Evolutionary conservation across 2,329 filamentous ascomycete species (phyloP), one percentile per base, ranked within the genome.

Genomic region (Neopestalotiopsis sp.): DNA sequence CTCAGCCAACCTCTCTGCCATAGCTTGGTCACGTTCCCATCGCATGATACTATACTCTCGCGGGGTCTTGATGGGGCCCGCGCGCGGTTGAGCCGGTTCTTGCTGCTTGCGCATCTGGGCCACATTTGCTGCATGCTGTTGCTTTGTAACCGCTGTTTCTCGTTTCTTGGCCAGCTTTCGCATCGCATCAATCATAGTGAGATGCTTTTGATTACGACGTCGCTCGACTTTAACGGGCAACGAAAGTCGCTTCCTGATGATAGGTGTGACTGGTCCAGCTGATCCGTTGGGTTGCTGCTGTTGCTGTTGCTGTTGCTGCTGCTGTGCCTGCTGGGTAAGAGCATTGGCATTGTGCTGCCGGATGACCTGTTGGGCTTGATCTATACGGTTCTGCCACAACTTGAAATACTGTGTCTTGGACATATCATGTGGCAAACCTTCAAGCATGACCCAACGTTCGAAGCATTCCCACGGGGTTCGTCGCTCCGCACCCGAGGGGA

Each of bases 381-480:
- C 88, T 34, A 91, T 90, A 34, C 90, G 82, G 10, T 81, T 82
- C 72, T 88, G 89, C 76, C 91, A 91, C 1, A 88, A 82, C 76
- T 94, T 94, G 86, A 98, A 99, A 79, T 98, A 99, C 59, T 95
- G 92, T 0, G 94, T 97, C 82, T 97, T 97, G 20, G 92, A 91
- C 92, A 98, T 97, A 73, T 99, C 96, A 12, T 92, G 89, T 4
- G 96, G 95, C 49, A 98, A 85, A 1, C 95, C 94, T 81, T 98
- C 96, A 13, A 98, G 84, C 73, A 93, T 91, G 67, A 98, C 92
- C 95, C 95, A 99, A 58, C 96, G 89, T 81, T 99, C 96, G 75
- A 99, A 99, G 78, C 96, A 99, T 82, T 99, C 96, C 96, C 96
- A 99, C 0, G 95, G 94, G 2, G 95, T 98, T 62, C 96, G 89